Conservation (phyloP, 768 basidiomycete species). For the Amanita pseudoporphyria region DNA sequence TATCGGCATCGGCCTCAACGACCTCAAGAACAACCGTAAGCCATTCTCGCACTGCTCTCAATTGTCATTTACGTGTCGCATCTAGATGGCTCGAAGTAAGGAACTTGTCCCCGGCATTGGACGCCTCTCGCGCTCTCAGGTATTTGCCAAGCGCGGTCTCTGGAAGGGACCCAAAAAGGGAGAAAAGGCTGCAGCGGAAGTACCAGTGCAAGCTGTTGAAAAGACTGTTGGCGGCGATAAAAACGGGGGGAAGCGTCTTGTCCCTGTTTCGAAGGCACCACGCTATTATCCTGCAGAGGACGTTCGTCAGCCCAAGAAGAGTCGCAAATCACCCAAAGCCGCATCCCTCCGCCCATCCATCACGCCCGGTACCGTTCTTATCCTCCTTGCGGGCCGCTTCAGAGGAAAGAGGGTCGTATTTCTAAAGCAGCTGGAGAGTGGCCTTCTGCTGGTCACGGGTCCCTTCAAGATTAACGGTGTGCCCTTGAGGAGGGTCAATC, state of each 20-base stretch:
- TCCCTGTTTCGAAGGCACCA: constrained; percentile 78
- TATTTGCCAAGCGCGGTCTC: constrained; percentile 71
- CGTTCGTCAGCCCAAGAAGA: constrained; percentile 83
- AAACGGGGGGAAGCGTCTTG: constrained; percentile 82
- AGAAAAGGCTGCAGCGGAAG: constrained; percentile 50
- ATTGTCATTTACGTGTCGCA: constrained; percentile 12
- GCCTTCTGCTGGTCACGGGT: constrained; percentile 91
- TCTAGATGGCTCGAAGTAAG: constrained; percentile 80
- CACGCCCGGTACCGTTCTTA: constrained; percentile 89
- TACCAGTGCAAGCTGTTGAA: constrained; percentile 57
- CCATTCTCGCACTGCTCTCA: constrained; percentile 11
- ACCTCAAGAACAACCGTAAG: constrained; percentile 42
- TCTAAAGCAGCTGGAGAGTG: constrained; percentile 90
- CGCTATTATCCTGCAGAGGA: constrained; percentile 96
- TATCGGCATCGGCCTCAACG: constrained; percentile 40
- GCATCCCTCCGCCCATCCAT: constrained; percentile 78
- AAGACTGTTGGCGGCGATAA: constrained; percentile 82
- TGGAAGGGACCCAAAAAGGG: constrained; percentile 82
- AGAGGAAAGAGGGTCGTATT: constrained; percentile 97
- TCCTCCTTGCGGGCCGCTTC: constrained; percentile 96
- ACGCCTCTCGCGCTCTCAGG: constrained; percentile 75
- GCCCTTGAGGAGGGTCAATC: constrained; percentile 94
- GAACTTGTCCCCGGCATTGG: constrained; percentile 77
- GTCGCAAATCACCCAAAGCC: constrained; percentile 78
- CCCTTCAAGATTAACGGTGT: constrained; percentile 99